phyloP scores from a whole-genome alignment of 2,329 filamentous ascomycete species.

The Boeremia exigua region DNA sequence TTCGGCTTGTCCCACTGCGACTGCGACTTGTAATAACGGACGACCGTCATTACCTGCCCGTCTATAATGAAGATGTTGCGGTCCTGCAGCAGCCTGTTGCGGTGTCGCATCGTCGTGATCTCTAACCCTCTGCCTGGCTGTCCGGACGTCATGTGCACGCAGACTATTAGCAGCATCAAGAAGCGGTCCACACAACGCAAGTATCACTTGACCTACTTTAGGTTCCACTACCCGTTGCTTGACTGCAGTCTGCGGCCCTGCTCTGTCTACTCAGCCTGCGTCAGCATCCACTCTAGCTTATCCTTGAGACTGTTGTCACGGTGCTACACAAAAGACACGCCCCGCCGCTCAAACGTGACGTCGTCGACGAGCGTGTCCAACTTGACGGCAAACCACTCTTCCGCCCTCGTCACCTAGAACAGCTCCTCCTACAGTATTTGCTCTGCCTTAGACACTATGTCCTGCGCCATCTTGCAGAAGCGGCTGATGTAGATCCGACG shows the following conservation, averaged over 20 bases:
- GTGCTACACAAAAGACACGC: not conserved
- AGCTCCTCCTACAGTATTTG: no score
- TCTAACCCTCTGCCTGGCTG: constrained; percentile 17
- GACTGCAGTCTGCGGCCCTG: not conserved
- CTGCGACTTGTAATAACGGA: constrained; percentile 31
- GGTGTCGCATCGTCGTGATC: no score
- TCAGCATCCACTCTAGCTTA: not conserved
- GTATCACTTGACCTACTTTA: not conserved
- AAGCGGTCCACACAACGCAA: not conserved
- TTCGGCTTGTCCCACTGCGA: constrained; percentile 28
- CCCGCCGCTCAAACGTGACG: not conserved
- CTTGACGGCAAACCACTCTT: not conserved
- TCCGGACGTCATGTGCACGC: not conserved
- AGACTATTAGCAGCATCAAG: not conserved
- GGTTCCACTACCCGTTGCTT: not conserved
- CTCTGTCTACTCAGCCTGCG: not conserved
- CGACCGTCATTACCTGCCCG: no score
- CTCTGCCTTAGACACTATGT: no score
- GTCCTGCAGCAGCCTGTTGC: no score
- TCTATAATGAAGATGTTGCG: no score
- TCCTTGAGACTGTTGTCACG: not conserved
- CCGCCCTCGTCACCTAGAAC: not conserved
- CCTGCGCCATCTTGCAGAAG: no score
- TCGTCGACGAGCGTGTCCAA: not conserved
- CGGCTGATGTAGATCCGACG: not conserved